Conservation (phyloP, 2,329 filamentous ascomycete genomes). For the Fusarium multiceps region DNA sequence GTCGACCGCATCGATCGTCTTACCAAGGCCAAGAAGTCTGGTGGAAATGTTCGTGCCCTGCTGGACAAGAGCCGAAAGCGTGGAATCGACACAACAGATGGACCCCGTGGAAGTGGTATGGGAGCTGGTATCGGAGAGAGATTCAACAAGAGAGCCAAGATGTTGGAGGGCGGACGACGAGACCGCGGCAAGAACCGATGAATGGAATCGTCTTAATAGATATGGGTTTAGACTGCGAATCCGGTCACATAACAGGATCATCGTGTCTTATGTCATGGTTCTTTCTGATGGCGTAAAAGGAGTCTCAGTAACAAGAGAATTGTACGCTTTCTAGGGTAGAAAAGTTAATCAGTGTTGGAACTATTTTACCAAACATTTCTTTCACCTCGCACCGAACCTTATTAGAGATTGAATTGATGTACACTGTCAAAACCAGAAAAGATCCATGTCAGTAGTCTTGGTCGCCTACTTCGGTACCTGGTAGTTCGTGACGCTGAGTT, state of each 20-base stretch:
- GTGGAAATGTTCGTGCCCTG: conserved; percentile 68
- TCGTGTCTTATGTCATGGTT: not conserved
- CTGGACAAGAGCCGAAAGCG: conserved; percentile 91
- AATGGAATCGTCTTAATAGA: conserved; percentile 22
- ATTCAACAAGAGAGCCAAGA: conserved; percentile 76
- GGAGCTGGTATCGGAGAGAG: conserved; percentile 75
- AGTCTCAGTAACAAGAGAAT: not conserved
- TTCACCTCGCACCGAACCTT: not conserved
- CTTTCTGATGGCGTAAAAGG: not conserved
- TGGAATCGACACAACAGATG: conserved; percentile 73
- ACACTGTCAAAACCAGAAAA: not conserved
- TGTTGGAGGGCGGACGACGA: conserved; percentile 59
- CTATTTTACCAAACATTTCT: not conserved
- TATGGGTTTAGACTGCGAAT: not conserved
- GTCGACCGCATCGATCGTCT: conserved; percentile 87
- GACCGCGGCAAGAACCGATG: conserved; percentile 58
- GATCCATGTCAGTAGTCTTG: not conserved
- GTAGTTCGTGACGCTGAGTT: not conserved
- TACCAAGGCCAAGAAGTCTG: conserved; percentile 75
- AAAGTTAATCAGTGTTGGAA: not conserved
- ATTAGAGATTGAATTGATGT: not conserved
- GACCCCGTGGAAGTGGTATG: conserved; percentile 71
- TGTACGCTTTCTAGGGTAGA: not conserved
- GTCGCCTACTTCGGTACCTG: not conserved
- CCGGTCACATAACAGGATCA: not conserved